phyloP scores from a whole-genome alignment of 805 yeast genomes.

The Lipomyces orientalis region DNA sequence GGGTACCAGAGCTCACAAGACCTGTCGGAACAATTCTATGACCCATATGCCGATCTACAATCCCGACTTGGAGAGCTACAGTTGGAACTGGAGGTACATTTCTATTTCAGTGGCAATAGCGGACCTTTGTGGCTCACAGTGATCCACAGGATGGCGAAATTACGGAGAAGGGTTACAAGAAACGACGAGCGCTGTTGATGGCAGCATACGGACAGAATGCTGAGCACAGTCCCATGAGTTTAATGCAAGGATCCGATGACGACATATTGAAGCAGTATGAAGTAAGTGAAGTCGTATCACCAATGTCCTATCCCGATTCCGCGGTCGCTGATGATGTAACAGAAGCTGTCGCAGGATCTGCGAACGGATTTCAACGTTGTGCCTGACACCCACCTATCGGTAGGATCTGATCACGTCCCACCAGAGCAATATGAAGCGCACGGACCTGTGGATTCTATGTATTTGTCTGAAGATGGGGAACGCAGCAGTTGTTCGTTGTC shows the following conservation, averaged over 20 bases:
- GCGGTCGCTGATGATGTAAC: neutral
- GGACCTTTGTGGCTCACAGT: neutral
- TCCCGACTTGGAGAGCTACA: slow-evolving; percentile 22
- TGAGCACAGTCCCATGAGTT: neutral
- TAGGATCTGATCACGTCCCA: neutral
- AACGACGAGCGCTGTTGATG: slow-evolving; percentile 52
- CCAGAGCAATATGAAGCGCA: neutral
- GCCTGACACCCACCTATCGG: neutral
- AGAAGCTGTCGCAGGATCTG: neutral
- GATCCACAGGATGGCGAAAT: slow-evolving; percentile 62
- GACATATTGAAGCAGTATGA: neutral
- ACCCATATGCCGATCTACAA: slow-evolving; percentile 17
- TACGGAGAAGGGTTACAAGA: slow-evolving; percentile 73
- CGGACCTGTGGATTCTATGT: neutral
- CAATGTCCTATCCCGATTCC: neutral
- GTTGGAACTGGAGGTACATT: slow-evolving; percentile 21
- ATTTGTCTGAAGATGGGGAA: neutral
- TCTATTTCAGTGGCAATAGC: neutral
- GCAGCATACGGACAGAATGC: slow-evolving; percentile 19
- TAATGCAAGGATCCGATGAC: slow-evolving; percentile 6
- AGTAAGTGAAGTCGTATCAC: neutral
- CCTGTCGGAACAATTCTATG: neutral
- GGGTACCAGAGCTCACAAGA: neutral
- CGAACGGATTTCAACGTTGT: neutral
- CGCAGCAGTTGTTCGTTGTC: slow-evolving; percentile 7